phyloP scores from a whole-genome alignment of 1,139 yeast genomes.

The Candida pseudoviswanathii region DNA sequence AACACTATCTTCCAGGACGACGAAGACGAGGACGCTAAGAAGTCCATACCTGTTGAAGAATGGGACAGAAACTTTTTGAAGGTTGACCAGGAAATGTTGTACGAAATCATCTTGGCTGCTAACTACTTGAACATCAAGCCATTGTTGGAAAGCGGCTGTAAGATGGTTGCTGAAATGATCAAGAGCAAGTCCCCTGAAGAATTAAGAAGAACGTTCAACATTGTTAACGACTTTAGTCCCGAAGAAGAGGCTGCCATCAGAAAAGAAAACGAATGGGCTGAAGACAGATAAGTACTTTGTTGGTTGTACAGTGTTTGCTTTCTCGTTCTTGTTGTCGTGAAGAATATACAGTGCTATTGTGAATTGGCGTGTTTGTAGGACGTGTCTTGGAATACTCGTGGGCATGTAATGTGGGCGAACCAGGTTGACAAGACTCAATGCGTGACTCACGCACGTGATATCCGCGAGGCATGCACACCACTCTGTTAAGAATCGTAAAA shows the following conservation, averaged over 20 bases:
- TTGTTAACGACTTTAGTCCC: conserved; percentile 94
- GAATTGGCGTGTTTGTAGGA: neutral
- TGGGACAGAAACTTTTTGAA: conserved; percentile 97
- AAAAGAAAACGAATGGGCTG: conserved; percentile 99
- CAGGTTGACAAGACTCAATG: too few relatives aligned
- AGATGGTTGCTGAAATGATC: conserved; percentile 97
- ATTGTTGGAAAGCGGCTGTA: conserved; percentile 91
- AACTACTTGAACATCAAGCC: conserved; percentile 94
- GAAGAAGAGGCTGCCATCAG: conserved; percentile 98
- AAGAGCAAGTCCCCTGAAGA: conserved; percentile 96
- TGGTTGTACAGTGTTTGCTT: neutral
- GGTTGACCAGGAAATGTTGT: conserved; percentile 98
- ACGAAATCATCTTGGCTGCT: conserved; percentile 94
- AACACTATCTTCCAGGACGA: conserved; percentile 75
- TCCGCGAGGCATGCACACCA: neutral
- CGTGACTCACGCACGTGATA: too few relatives aligned
- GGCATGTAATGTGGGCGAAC: neutral
- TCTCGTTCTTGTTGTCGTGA: neutral
- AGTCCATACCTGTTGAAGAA: conserved; percentile 83
- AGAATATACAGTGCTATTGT: neutral
- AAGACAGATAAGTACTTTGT: conserved; percentile 63
- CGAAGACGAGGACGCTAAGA: conserved; percentile 80
- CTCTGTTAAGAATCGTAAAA: neutral
- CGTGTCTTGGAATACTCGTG: too few relatives aligned
- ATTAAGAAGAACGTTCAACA: conserved; percentile 92